Percentiles rank a stretch among this genome's conserved stretches.
Conservation (phyloP, 1,139 yeast genomes). For the Wickerhamomyces sp. region DNA sequence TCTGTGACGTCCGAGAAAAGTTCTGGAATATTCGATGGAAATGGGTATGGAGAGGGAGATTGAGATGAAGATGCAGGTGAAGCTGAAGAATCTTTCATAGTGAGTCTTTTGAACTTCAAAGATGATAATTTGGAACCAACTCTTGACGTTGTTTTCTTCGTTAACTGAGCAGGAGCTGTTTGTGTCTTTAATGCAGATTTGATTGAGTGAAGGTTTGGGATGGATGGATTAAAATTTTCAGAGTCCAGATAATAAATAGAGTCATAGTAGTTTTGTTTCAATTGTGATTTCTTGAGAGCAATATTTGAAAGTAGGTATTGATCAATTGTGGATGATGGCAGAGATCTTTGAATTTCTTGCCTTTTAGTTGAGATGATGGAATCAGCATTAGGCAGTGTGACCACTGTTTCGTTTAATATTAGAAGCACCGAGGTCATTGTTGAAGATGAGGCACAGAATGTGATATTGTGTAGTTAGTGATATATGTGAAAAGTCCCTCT, state of each 20-base stretch:
- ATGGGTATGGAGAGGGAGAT: no score
- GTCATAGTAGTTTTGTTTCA: slow-evolving; percentile 18
- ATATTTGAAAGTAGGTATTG: slow-evolving; percentile 22
- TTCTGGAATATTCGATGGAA: no score
- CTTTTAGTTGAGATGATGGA: slow-evolving; percentile 14
- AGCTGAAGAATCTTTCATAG: slow-evolving; percentile 8
- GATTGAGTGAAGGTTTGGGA: slow-evolving; percentile 21
- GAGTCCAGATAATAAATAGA: slow-evolving; percentile 21
- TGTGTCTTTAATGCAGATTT: slow-evolving; percentile 12
- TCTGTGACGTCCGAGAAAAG: slow-evolving; percentile 2
- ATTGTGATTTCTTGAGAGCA: slow-evolving; percentile 17
- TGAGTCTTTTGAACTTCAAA: slow-evolving; percentile 21
- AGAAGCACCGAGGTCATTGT: slow-evolving; percentile 21
- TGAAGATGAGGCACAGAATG: background rate
- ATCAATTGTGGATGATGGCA: slow-evolving; percentile 13
- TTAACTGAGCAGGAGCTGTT: slow-evolving; percentile 1
- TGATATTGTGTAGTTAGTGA: no score
- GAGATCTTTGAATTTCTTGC: slow-evolving; percentile 9
- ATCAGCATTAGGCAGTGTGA: slow-evolving; percentile 20
- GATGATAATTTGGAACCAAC: slow-evolving; percentile 21
- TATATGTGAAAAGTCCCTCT: no score
- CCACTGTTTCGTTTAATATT: slow-evolving; percentile 20
- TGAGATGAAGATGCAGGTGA: slow-evolving; percentile 15
- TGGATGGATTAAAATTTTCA: slow-evolving; percentile 15
- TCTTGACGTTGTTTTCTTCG: slow-evolving; percentile 6